phyloP scores from a whole-genome alignment of 164 flowering plant genomes.

The Akebia trifoliata region DNA sequence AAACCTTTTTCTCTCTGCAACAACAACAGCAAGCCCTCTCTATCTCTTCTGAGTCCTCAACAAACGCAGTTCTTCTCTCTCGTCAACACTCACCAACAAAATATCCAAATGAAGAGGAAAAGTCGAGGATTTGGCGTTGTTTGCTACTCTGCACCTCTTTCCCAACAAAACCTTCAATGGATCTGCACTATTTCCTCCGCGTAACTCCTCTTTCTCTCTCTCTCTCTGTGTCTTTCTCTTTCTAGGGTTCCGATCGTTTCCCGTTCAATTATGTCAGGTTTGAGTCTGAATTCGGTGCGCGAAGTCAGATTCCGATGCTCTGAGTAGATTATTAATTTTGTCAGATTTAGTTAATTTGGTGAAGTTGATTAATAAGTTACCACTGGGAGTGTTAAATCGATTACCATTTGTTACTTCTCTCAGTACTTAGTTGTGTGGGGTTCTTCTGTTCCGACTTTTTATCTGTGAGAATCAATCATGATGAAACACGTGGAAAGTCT shows the following conservation, averaged over 20 bases:
- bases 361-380: too few relatives aligned
- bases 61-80: not conserved
- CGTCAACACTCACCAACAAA: conserved; percentile 8
- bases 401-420: too few relatives aligned
- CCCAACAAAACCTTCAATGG: conserved; percentile 45
- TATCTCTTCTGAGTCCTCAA: not conserved
- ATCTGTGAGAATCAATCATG: too few relatives aligned
- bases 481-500: too few relatives aligned
- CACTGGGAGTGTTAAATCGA: too few relatives aligned
- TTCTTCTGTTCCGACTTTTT: too few relatives aligned
- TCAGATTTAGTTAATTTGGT: too few relatives aligned
- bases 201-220: conserved; percentile 24
- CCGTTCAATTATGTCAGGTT: not conserved
- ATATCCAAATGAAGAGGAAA: conserved; percentile 13
- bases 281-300: too few relatives aligned
- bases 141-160: conserved; percentile 38
- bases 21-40: not conserved
- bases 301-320: too few relatives aligned
- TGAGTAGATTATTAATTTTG: not conserved
- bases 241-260: not conserved
- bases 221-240: not conserved
- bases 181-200: conserved; percentile 40
- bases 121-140: conserved; percentile 35
- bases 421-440: too few relatives aligned
- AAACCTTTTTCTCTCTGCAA: not conserved